These are phyloP conservation scores for Adansonia digitata DNA, from an alignment of 345 rosid genomes.

Conservation along the genomic window DNA sequence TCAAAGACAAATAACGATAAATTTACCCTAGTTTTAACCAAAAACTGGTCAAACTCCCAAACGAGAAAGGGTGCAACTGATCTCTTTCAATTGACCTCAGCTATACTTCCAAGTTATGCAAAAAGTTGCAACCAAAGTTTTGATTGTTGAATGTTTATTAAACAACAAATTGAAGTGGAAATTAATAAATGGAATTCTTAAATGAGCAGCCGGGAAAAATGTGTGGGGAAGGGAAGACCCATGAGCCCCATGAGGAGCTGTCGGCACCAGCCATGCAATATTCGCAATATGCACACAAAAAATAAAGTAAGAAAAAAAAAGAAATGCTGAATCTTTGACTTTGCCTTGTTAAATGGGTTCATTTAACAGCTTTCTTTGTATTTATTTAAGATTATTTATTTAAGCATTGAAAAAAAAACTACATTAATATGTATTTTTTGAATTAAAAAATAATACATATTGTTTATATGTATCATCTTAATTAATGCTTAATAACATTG, in stretches of 20 bases:
- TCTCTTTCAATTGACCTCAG: not conserved
- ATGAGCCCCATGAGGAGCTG: conserved; percentile 10
- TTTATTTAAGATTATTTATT: too few species aligned
- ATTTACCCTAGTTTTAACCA: not conserved
- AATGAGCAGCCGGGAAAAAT: not conserved
- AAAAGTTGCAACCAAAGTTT: not conserved
- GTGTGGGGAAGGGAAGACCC: not conserved
- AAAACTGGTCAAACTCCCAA: too few species aligned
- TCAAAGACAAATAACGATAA: not conserved
- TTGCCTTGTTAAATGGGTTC: too few species aligned
- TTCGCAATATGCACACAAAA: not conserved
- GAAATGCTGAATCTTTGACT: too few species aligned
- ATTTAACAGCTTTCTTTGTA: too few species aligned
- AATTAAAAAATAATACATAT: too few species aligned
- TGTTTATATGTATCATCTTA: too few species aligned
- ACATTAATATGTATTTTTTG: too few species aligned
- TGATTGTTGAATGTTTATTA: not conserved
- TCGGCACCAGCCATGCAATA: conserved; percentile 12
- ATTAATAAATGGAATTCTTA: not conserved
- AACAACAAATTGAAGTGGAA: not conserved
- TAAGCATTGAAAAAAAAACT: too few species aligned
- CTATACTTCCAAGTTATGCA: not conserved
- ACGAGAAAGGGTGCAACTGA: not conserved
- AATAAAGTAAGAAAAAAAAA: too few species aligned
- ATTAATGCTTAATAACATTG: too few species aligned